Evolutionary conservation across 441 rosid species (phyloP), one percentile per base, ranked within the genome.

Genomic region (Mallotus japonicus): DNA sequence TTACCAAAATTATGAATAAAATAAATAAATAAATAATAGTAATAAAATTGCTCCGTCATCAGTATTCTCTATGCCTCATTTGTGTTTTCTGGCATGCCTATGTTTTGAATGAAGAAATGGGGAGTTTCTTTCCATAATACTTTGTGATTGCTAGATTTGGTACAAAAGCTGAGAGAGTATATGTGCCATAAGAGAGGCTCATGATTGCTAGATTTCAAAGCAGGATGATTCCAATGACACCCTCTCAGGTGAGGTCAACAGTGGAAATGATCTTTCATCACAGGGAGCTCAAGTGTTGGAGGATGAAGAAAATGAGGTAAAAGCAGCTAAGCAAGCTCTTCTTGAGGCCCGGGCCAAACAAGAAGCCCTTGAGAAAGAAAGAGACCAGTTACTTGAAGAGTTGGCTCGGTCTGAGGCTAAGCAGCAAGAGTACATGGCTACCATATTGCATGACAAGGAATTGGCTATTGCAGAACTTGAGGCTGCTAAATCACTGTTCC

Each of bases 371-470:
- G 83, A 83, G 67, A 81, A 78, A 58, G 88, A 83, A 69, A 77
- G 82, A 65, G 81, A 81, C 76, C 74, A 61, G 74, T 74, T 85
- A 77, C 81, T 85, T 64, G 86, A 78, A 72, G 81, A 83, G 63
- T 72, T 85, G 70, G 76, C 82, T 50, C 32, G n/a, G 8, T 71
- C 82, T 0, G 75, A 83, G 77, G 76, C 78, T 55, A 83, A 80
- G 73, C 85, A 83, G 50, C 69, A 83, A 75, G 86, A 85, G 71
- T 53, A 83, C 73, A 69, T 69, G 57, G 80, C 79, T 13, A 47
- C 80, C 46, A 67, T 83, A 47, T 44, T 79, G 72, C 85, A 47
- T 68, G 86, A 81, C 73, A 85, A 85, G 62, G 85, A 85, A 64
- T 37, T 73, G 69, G 83, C 83, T 32, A 62, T 83, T 62, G 65